Evolutionary conservation across 768 basidiomycete genomes (phyloP), one percentile per base, ranked within the genome.

Genomic region (Hericium rajendrae): DNA sequence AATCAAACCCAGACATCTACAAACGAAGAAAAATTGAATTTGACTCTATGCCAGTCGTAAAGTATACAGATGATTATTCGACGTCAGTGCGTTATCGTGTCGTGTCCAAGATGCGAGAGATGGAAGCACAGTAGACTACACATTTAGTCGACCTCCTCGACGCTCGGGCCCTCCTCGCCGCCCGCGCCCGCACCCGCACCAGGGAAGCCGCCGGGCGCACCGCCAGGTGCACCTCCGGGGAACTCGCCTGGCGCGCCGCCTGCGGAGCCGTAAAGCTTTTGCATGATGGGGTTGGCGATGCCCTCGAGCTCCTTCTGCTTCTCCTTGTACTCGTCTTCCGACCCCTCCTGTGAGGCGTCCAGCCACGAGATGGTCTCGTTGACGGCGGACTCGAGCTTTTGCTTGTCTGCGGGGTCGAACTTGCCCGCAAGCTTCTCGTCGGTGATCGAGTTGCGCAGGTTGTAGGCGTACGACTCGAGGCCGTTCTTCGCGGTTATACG

Each of bases 391-490:
- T 92, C 83, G 61, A 94, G 83, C 72, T 91, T 90, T 63, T 79
- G 64, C 80, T 93, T 92, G 81, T 94, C 92, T 16, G 77, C 83
- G 12, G 88, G 64, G 1, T 95, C 89, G 69, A 97, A 88, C 74
- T 94, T 95, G 78, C 78, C 80, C 46, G 88, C 80, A 56, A 95
- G 82, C 71, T 92, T 86, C 69, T 91, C 90, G 69, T 93, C 91
- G 57, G 70, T 79, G 58, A 95, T 71, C 20, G 92, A 88, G 77
- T 94, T 91, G 64, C 92, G 88, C 57, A 98, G 85, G 76, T 93
- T 94, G 83, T 95, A 97, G 6, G 93, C 71, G 70, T 94, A 97
- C 0, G 91, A 92, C 74, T 98, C 94, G 67, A 97, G 82, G 48
- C 77, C 83, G 74, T 97, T 98, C 86, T 95, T 95, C 65, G 93